These are phyloP conservation scores for Nakazawaea siamensis DNA, from an alignment of 805 yeast genomes.

Conservation along the genomic window DNA sequence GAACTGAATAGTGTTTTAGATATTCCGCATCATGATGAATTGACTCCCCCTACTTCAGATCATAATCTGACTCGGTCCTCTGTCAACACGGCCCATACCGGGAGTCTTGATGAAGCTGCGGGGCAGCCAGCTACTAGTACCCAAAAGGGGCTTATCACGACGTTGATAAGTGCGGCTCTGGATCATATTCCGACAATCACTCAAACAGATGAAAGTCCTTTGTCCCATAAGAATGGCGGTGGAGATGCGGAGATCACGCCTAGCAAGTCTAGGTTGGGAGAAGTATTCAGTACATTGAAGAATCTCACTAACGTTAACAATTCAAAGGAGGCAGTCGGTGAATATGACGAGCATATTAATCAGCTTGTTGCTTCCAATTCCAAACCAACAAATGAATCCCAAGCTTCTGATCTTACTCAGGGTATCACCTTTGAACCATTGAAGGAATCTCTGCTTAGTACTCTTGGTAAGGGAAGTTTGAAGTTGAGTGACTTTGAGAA, in stretches of 20 bases:
- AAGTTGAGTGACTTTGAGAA: slow-evolving; percentile 23
- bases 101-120: not conserved
- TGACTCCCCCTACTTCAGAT: not conserved
- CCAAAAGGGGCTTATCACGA: slow-evolving; percentile 29
- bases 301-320: no score
- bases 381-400: not conserved
- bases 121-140: not conserved
- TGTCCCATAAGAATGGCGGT: not conserved
- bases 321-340: no score
- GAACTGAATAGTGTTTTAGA: slow-evolving; percentile 6
- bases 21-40: not conserved
- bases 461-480: slow-evolving; percentile 42
- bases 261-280: not conserved
- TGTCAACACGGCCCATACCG: not conserved
- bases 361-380: not conserved
- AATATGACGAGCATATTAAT: not conserved
- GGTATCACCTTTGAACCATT: slow-evolving; percentile 39
- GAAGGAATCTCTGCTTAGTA: slow-evolving; percentile 35
- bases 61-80: not conserved
- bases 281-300: not conserved
- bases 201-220: not conserved
- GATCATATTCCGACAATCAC: slow-evolving; percentile 11
- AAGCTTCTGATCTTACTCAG: slow-evolving; percentile 9
- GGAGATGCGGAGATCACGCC: not conserved
- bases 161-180: slow-evolving; percentile 37